Base-by-base conservation (phyloP, 495 filamentous ascomycete genomes). In the Apodospora peruviana region DNA sequence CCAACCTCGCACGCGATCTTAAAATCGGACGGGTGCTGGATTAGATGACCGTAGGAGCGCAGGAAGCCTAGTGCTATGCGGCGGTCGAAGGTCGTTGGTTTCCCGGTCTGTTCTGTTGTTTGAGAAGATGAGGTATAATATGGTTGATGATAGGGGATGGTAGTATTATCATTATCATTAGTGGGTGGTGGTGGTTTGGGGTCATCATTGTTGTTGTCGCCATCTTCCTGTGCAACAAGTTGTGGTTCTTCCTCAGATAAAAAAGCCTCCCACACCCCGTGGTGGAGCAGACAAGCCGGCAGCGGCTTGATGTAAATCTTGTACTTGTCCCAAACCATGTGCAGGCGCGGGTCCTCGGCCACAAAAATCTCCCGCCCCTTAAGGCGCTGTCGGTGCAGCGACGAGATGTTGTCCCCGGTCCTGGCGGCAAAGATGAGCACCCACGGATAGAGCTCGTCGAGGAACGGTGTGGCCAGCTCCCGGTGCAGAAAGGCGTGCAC, bases 231-330 rank as follows among this genome's bases (percentile, higher is more conserved):
- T n/a, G n/a, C n/a, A 32, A 32, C 27, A 14, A 14, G 7, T 32
- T 32, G 27, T 7, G 7, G 7, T 7, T 32, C 27, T 32, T 32
- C 27, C 7, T 32, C 27, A 14, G 7, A 7, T 14, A 32, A 7
- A 32, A 7, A 32, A 7, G 27, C 14, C 27, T 32, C 27, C 27
- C 27, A 32, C 14, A 32, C 27, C 7, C 27, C 7, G 27, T 32
- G 14, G 14, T 14, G 7, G 7, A 32, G 14, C 27, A 32, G 14
- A 32, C 27, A 32, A 32, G 27, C 27, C 0, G 78, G 78, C 0
- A 82, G 43, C 11, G 79, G 79, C 51, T 81, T 82, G 34, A 82
- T 52, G 50, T 66, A 78, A 16, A 81, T 71, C 7, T 54, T 52
- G 11, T 63, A 38, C 19, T 72, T 24, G n/a, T 47, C 27, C 79